Percentiles rank a stretch among this genome's conserved stretches.
Conservation (phyloP, 2,329 filamentous ascomycete species). For the Penicillium sp. region DNA sequence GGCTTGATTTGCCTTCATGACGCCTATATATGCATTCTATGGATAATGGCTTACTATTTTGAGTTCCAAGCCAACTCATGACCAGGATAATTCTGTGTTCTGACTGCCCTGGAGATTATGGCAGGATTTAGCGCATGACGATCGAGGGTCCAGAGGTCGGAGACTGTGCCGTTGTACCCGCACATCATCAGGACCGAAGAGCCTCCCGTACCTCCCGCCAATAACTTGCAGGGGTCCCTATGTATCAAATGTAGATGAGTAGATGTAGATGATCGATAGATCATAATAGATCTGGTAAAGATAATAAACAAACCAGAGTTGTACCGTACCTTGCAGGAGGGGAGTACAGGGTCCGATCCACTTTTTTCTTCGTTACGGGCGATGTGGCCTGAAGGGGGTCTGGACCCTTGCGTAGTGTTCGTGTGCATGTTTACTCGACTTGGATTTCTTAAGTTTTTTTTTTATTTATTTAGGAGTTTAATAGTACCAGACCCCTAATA, state of each 20-base stretch:
- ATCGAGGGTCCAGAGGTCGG: conserved; percentile 10
- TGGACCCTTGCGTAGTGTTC: conserved; percentile 15
- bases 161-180: conserved; percentile 1
- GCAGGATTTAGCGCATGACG: conserved; percentile 14
- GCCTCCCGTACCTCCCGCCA: background rate
- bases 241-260: background rate
- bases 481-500: too few species aligned
- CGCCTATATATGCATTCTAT: background rate
- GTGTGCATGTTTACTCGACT: conserved; percentile 15
- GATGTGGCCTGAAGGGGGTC: conserved; percentile 18
- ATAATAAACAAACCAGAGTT: too few species aligned
- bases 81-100: background rate
- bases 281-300: background rate
- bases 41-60: background rate
- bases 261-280: background rate
- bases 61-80: background rate
- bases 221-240: background rate
- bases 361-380: conserved; percentile 5
- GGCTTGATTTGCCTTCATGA: background rate
- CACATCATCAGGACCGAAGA: background rate
- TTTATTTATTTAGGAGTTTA: too few species aligned
- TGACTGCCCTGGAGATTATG: background rate
- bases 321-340: conserved; percentile 2
- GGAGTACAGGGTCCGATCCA: conserved; percentile 7
- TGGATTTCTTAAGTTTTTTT: too few species aligned